Conservation (phyloP, 1,284 basidiomycete species). For the Cryptococcus sp. region DNA sequence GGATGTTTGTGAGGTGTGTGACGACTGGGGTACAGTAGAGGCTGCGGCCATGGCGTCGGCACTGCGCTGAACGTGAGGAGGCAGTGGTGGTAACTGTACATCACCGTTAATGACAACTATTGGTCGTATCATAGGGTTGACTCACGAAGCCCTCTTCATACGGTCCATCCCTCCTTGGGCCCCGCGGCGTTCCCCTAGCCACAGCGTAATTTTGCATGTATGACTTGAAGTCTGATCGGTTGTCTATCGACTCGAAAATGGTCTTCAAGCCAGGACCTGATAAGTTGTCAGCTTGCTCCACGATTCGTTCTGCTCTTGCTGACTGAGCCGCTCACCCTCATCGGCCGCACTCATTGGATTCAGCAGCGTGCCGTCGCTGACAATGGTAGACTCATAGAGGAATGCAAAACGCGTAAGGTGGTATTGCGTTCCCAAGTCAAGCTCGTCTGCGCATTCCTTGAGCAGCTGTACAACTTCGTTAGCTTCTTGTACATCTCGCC, state of each 20-base stretch:
- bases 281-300: conserved; percentile 2
- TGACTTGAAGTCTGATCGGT: conserved; percentile 87
- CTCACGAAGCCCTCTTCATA: conserved; percentile 82
- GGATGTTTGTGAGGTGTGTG: conserved; percentile 10
- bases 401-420: conserved; percentile 94
- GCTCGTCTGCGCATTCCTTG: conserved; percentile 93
- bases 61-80: conserved; percentile 42
- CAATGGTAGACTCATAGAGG: conserved; percentile 84
- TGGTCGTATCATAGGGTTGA: conserved; percentile 18
- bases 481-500: background rate
- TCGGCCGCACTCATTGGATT: conserved; percentile 34
- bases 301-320: background rate
- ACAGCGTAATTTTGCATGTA: conserved; percentile 96
- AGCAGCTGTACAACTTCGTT: conserved; percentile 63
- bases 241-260: conserved; percentile 88
- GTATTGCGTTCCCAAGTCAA: conserved; percentile 95
- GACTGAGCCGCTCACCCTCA: conserved; percentile 29
- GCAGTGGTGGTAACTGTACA: conserved; percentile 41
- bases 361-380: conserved; percentile 83
- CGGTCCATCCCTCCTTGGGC: conserved; percentile 77
- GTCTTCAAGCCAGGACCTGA: conserved; percentile 76
- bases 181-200: conserved; percentile 68
- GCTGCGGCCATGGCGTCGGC: conserved; percentile 16
- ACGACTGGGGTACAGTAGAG: conserved; percentile 8
- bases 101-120: background rate